Evolutionary conservation across 208 protist species (phyloP), one percentile per base, ranked within the genome.

Genomic region (Acanthamoeba lenticulata): DNA sequence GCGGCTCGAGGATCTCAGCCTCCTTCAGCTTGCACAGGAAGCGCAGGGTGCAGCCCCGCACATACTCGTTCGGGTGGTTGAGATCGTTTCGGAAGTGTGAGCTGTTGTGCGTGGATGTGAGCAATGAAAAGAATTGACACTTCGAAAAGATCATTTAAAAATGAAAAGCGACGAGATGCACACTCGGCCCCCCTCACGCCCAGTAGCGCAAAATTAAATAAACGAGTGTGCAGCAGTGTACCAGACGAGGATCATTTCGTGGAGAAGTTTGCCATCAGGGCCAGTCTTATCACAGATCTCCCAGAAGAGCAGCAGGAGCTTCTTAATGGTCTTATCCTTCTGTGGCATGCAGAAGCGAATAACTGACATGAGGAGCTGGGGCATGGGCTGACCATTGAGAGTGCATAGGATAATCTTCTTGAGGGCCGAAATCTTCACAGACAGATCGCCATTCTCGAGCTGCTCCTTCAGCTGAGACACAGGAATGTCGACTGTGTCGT

Each of bases 181-280:
- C 15, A 62, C 19, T 15, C 15, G 55, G 55, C 19, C 15, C 15
- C 24, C 13, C 13, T 15, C 19, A 62, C 24, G 15, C 19, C 19
- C 19, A 62, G 24, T n/a, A 62, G 55, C 13, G 6, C 62, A 36
- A 72, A 72, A 95, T 29, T 34, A 29, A 29, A 94, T 17, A 0
- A 85, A 95, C 21, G n/a, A 94, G 40, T 2, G 72, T 36, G 7
- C 15, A 60, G 74, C 5, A 45, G 77, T 93, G 55, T 95, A 98
- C 96, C 99, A 99, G 89, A 99, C 99, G 81, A 99, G 98, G 95
- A 99, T 99, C 96, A 99, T 99, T 94, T 99, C 98, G 32, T 97
- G 98, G 52, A 99, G 97, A 36, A 99, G 97, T 74, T 99, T 99
- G 90, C 99, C 99, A 86, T 99, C 97, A 17, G 97, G 94, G 86